phyloP scores from a whole-genome alignment of 768 basidiomycete species.

The Strobilomyces echinocephalus region DNA sequence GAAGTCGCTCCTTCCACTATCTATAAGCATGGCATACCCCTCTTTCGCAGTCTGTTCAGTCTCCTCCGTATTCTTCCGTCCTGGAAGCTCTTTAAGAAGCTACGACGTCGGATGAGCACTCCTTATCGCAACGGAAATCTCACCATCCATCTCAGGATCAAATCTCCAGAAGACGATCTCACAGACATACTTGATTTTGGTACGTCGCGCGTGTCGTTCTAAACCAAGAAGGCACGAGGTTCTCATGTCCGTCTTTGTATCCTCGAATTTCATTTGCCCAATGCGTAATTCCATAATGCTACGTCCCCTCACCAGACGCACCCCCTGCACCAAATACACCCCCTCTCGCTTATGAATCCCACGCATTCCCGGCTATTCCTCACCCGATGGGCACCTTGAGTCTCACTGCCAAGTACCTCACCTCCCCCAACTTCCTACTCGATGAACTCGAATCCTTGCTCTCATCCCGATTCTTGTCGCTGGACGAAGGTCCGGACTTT shows the following conservation, averaged over 20 bases:
- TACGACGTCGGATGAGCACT: slow-evolving; percentile 40
- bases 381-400: slow-evolving; percentile 64
- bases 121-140: slow-evolving; percentile 41
- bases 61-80: slow-evolving; percentile 69
- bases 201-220: slow-evolving; percentile 26
- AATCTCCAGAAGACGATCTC: slow-evolving; percentile 30
- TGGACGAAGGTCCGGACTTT: slow-evolving; percentile 62
- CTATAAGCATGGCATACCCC: slow-evolving; percentile 80
- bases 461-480: slow-evolving; percentile 66
- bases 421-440: slow-evolving; percentile 62
- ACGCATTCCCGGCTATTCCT: slow-evolving; percentile 61
- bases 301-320: slow-evolving; percentile 28
- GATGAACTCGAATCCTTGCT: slow-evolving; percentile 75
- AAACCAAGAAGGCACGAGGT: slow-evolving; percentile 29
- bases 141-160: slow-evolving; percentile 45
- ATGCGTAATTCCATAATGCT: slow-evolving; percentile 8
- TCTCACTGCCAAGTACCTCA: slow-evolving; percentile 61
- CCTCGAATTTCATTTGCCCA: slow-evolving; percentile 1
- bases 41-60: slow-evolving; percentile 70
- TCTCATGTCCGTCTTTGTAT: slow-evolving; percentile 28
- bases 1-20: slow-evolving; percentile 69
- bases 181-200: slow-evolving; percentile 35
- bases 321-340: slow-evolving; percentile 37
- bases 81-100: slow-evolving; percentile 67
- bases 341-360: slow-evolving; percentile 46